A percentile compares a stretch with the other conserved stretches of the same genome.
Evolutionary conservation across 805 yeast genomes (phyloP).

Genomic region (Kluyveromyces wickerhamii): DNA sequence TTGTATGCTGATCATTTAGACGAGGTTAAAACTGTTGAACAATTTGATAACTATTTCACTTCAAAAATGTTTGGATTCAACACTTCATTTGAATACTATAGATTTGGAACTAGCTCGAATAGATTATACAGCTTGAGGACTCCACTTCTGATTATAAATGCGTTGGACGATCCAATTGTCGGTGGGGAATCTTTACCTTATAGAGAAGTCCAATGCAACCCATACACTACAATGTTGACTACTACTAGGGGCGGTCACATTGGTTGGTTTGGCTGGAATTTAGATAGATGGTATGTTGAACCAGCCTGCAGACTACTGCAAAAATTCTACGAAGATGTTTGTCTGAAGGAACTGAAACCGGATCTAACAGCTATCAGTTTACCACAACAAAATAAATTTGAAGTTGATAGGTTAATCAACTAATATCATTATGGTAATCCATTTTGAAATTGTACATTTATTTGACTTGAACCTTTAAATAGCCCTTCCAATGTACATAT

Average conservation of each 20-base stretch:
- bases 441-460: neutral
- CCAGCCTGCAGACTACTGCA: conserved; percentile 41
- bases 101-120: conserved; percentile 49
- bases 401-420: conserved; percentile 7
- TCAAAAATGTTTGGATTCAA: conserved; percentile 59
- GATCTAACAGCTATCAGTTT: conserved; percentile 8
- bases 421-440: conserved; percentile 3
- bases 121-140: conserved; percentile 45
- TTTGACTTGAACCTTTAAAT: too few species aligned
- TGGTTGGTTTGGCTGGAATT: conserved; percentile 61
- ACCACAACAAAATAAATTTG: conserved; percentile 13
- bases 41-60: conserved; percentile 62
- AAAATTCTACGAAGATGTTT: conserved; percentile 28
- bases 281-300: conserved; percentile 58
- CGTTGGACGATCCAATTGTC: conserved; percentile 65
- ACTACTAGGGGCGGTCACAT: conserved; percentile 75
- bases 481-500: too few species aligned
- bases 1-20: conserved; percentile 19
- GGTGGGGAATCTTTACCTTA: conserved; percentile 46
- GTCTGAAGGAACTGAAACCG: conserved; percentile 16
- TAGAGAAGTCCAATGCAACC: conserved; percentile 45
- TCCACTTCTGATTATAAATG: conserved; percentile 56
- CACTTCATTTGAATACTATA: conserved; percentile 57
- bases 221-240: conserved; percentile 48
- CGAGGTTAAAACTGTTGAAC: conserved; percentile 31